Evolutionary conservation across 345 rosid genomes (phyloP), one percentile per base, ranked within the genome.

Genomic region (Sapria himalayana): DNA sequence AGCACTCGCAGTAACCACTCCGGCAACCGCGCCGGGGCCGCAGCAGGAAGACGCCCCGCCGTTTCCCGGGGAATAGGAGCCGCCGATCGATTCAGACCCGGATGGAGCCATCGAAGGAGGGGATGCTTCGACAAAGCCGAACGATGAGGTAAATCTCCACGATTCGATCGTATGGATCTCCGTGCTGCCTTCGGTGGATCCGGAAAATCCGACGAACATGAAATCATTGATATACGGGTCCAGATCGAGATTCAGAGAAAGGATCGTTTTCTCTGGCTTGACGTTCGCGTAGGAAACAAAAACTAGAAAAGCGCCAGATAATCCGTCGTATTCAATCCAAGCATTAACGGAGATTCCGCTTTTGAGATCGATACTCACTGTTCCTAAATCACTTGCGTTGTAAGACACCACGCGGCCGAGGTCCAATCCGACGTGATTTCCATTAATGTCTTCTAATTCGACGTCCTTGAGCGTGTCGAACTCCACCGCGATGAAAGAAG

Each of bases 111-210:
- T 23, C 11, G 92, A 53, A 2, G 94, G 78, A 1, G 92, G 76
- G 27, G 85, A 77, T 4, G 93, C 57, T 15, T 22, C 64, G 6
- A 46, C 65, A 0, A 82, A 59, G 19, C 60, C 78, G 36, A 77
- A 74, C 1, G 79, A 67, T 11, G 92, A 77, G 49, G 65, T 72
- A 41, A 91, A 91, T 31, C 92, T 91, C 99, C 99, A 91, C 92
- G 86, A 84, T 15, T 84, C 85, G 11, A 91, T 71, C 25, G 73
- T 91, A 53, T 91, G 99, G 48, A 65, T 57, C 70, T 91, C 99
- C 6, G 99, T 91, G 46, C 99, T 91, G 4, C 99, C 99, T 52
- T 84, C 93, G 2, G 99, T 91, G 5, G 99, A 91, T 29, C 95
- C 99, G 29, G 99, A 74, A 54, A 91, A 91, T 21, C 99, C 99